Evolutionary conservation across 768 basidiomycete genomes (phyloP), one percentile per base, ranked within the genome.

Genomic region (Tulasnella calospora): DNA sequence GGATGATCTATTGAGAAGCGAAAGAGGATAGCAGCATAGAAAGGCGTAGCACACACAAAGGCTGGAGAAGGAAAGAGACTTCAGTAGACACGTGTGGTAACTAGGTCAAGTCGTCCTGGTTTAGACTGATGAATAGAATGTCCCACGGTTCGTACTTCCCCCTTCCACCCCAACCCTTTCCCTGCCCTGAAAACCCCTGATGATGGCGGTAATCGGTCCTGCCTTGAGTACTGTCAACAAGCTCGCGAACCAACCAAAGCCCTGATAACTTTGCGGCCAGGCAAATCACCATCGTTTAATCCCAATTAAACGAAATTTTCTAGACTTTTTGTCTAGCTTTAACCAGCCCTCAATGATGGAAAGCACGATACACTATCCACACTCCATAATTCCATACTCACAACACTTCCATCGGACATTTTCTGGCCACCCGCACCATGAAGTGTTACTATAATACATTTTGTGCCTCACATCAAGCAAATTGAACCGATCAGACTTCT

Each of bases 11-110:
- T 67, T 67, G 61, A 35, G 61, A 67, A 67, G 27, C 61, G 17
- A 33, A 30, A 17, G 61, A 35, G 33, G 15, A 35, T 23, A 67
- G 30, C 10, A 30, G 61, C 61, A 67, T 67, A 67, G 30, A 67
- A 35, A 27, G 61, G 2, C 61, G 61, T 67, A 13, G 27, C 23
- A 67, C 61, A 27, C 9, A 27, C 27, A 67, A 67, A 35, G 27
- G 30, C 61, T 67, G 61, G 9, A 67, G 61, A 67, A 67, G 61
- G 61, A 67, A 67, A 67, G 61, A 67, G 61, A 67, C 61, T 67
- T 67, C 27, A 67, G 61, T 33, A 27, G 33, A 67, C 61, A 67
- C 61, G 61, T 67, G 61, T 67, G 61, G 61, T 67, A 67, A 35
- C 61, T 30, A 67, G 61, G 27, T 12, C 61, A 67, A 67, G 61